Percentiles rank a stretch among this genome's conserved stretches.
phyloP scores from a whole-genome alignment of 1,284 basidiomycete genomes.

The Moesziomyces sp. region DNA sequence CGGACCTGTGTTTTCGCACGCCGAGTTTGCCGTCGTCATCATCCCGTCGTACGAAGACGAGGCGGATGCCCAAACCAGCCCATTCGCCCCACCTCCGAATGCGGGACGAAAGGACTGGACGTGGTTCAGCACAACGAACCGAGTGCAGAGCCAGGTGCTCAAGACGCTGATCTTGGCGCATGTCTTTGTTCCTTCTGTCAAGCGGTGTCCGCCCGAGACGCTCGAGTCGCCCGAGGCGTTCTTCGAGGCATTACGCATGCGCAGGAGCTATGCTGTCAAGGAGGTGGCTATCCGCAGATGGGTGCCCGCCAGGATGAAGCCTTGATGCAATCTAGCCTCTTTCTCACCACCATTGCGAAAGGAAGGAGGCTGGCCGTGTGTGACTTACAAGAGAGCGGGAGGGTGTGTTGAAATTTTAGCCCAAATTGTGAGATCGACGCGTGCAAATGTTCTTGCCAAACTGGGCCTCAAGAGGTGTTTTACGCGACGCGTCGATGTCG shows the following conservation, averaged over 20 bases:
- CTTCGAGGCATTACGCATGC: conserved; percentile 72
- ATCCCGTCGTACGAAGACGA: conserved; percentile 89
- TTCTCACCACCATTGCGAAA: too few species aligned
- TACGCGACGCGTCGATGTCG: conserved; percentile 33
- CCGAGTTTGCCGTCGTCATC: conserved; percentile 92
- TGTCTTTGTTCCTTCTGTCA: conserved; percentile 56
- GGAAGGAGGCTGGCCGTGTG: background rate
- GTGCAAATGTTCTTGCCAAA: too few species aligned
- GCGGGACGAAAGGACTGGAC: conserved; percentile 79
- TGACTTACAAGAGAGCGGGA: background rate
- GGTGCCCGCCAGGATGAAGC: conserved; percentile 89
- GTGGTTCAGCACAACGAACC: conserved; percentile 95
- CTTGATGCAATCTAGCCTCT: conserved; percentile 69
- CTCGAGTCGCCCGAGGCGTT: conserved; percentile 70
- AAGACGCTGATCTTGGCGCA: conserved; percentile 72
- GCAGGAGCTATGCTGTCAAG: conserved; percentile 75
- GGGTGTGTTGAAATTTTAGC: too few species aligned
- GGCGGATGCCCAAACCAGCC: conserved; percentile 73
- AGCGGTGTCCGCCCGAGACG: conserved; percentile 29
- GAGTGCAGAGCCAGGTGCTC: conserved; percentile 95
- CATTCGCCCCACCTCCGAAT: conserved; percentile 56
- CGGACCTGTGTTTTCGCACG: conserved; percentile 94
- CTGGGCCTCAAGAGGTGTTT: conserved; percentile 1
- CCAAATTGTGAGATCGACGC: conserved; percentile 10
- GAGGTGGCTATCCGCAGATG: conserved; percentile 89